Evolutionary conservation across 2,329 filamentous ascomycete species (phyloP).

Genomic region (Zasmidium citrigriseum): DNA sequence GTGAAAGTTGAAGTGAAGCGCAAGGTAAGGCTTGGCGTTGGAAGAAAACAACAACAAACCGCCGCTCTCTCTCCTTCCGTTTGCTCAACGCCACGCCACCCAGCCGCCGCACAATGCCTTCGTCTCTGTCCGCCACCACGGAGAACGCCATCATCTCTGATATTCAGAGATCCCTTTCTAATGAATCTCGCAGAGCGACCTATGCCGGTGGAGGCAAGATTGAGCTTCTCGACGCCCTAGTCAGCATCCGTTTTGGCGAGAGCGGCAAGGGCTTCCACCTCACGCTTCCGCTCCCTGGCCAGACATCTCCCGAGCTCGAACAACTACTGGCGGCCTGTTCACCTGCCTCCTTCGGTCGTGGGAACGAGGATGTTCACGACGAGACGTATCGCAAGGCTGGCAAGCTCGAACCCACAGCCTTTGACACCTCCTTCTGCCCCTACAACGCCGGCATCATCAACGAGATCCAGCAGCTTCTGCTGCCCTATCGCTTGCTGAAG

Average conservation of each 20-base stretch:
- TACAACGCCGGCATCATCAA: conserved; percentile 52
- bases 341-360: conserved; percentile 53
- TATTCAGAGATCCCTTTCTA: no score
- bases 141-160: no score
- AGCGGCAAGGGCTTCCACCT: conserved; percentile 2
- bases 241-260: conserved; percentile 7
- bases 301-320: not conserved
- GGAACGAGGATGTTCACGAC: conserved; percentile 51
- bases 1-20: not conserved
- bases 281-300: not conserved
- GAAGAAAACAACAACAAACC: no score
- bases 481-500: conserved; percentile 31
- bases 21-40: not conserved
- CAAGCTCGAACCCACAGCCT: conserved; percentile 49
- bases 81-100: no score
- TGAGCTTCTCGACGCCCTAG: no score
- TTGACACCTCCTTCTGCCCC: conserved; percentile 31
- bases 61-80: no score
- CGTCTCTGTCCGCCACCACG: no score
- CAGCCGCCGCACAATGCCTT: no score
- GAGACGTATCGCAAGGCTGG: conserved; percentile 55
- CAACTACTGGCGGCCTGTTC: conserved; percentile 22
- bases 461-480: conserved; percentile 48
- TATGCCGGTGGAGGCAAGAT: no score
- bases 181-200: no score